Evolutionary conservation across 495 filamentous ascomycete genomes (phyloP).

Genomic region (Corynascus novoguineensis): DNA sequence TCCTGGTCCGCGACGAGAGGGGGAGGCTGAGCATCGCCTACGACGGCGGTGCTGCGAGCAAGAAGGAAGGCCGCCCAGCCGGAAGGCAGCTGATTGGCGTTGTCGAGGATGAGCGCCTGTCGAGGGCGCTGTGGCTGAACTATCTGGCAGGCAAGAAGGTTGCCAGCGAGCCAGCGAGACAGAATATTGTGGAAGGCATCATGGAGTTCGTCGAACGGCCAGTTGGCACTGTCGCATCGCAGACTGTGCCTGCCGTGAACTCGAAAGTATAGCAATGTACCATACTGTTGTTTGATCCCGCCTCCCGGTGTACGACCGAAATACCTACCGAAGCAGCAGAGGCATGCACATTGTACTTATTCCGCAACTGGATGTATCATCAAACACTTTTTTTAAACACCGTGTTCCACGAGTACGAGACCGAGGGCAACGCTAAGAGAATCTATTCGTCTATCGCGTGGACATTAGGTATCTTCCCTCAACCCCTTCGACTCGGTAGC

Average conservation of each 20-base stretch:
- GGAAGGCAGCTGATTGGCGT: slow-evolving; percentile 53
- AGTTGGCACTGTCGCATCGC: slow-evolving; percentile 74
- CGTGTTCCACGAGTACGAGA: neutral
- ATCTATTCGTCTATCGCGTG: neutral
- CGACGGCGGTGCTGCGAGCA: slow-evolving; percentile 52
- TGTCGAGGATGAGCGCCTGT: slow-evolving; percentile 72
- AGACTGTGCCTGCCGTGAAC: slow-evolving; percentile 42
- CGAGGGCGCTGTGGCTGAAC: slow-evolving; percentile 77
- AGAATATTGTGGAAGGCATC: slow-evolving; percentile 79
- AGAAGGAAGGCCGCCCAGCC: slow-evolving; percentile 32
- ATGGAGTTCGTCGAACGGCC: slow-evolving; percentile 86
- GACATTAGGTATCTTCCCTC: slow-evolving; percentile 5
- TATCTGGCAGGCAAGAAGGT: slow-evolving; percentile 85
- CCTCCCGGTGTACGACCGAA: neutral
- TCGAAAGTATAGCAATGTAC: neutral
- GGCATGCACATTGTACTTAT: neutral
- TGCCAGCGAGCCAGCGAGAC: slow-evolving; percentile 73
- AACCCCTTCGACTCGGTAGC: neutral
- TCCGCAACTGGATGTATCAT: neutral
- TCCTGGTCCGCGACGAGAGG: slow-evolving; percentile 60
- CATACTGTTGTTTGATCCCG: neutral
- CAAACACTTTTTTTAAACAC: neutral
- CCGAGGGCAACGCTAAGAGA: neutral
- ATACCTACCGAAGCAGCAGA: neutral
- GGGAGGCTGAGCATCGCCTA: slow-evolving; percentile 66